A percentile compares a stretch with the other conserved stretches of the same genome.
These are phyloP conservation scores for Xylaria sp. DNA, from an alignment of 2,329 filamentous ascomycete genomes.

Conservation along the genomic window DNA sequence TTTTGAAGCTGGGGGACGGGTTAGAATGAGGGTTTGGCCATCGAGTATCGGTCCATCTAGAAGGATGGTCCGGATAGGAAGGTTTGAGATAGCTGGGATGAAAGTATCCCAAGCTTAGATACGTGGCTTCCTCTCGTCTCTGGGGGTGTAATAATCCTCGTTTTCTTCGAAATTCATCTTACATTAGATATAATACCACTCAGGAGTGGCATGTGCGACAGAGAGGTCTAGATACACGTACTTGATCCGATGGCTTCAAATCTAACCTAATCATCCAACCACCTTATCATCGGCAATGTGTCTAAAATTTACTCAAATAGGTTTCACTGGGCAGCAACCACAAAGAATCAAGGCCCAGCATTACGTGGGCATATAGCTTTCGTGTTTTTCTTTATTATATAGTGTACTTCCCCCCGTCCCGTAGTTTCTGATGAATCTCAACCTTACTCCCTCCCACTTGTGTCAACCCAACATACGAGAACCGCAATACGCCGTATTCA, in stretches of 20 bases:
- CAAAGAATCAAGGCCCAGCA: not conserved
- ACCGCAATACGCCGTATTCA: no score
- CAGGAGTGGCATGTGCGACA: not conserved
- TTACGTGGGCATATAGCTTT: not conserved
- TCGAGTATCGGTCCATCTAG: conserved; percentile 46
- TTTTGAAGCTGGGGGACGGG: conserved; percentile 77
- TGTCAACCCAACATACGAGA: not conserved
- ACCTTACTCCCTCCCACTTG: not conserved
- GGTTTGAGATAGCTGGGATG: conserved; percentile 20
- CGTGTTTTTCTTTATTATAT: no score
- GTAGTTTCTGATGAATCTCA: no score
- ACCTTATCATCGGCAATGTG: not conserved
- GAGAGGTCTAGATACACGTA: not conserved
- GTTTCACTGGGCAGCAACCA: not conserved
- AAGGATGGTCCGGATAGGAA: conserved; percentile 40
- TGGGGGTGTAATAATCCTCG: not conserved
- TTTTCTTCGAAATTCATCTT: not conserved
- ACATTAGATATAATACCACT: no score
- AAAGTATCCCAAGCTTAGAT: conserved; percentile 10
- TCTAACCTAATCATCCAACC: no score
- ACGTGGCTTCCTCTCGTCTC: not conserved
- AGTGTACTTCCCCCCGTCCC: no score
- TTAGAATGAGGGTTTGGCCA: conserved; percentile 74
- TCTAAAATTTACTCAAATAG: not conserved
- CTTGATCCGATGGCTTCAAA: not conserved